These are phyloP conservation scores for Peronospora destructor DNA, from an alignment of 352 stramenopile genomes.

Conservation along the genomic window DNA sequence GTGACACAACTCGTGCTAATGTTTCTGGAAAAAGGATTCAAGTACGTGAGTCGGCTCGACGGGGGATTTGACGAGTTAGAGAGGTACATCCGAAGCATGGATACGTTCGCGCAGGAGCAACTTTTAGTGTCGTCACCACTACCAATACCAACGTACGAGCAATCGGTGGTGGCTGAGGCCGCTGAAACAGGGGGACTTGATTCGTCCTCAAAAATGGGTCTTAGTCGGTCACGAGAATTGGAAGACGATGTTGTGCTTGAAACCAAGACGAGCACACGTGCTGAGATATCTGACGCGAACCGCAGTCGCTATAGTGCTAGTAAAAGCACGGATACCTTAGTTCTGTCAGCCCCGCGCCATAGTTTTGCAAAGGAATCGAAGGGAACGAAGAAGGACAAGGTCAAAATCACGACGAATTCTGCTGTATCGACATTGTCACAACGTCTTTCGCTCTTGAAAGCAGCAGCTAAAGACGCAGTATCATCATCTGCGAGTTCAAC, in stretches of 20 bases:
- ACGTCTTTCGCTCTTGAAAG: conserved; percentile 53
- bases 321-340: background rate
- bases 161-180: conserved; percentile 3
- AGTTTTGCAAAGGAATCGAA: conserved; percentile 3
- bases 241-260: conserved; percentile 31
- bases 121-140: conserved; percentile 49
- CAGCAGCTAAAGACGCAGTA: conserved; percentile 63
- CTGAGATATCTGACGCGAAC: conserved; percentile 5
- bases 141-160: conserved; percentile 3
- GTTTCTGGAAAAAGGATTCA: conserved; percentile 84
- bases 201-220: conserved; percentile 44
- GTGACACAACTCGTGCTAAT: conserved; percentile 77
- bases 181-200: conserved; percentile 32
- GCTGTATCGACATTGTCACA: conserved; percentile 50
- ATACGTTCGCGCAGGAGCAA: conserved; percentile 62
- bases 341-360: conserved; percentile 12
- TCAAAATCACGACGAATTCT: conserved; percentile 31
- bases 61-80: conserved; percentile 81
- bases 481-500: conserved; percentile 25
- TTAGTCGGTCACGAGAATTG: conserved; percentile 25
- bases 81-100: conserved; percentile 51
- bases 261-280: conserved; percentile 1
- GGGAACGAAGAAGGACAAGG: conserved; percentile 17
- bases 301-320: conserved; percentile 1
- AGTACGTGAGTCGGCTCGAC: conserved; percentile 78